A percentile compares a stretch with the other conserved stretches of the same genome.
Evolutionary conservation across 495 filamentous ascomycete species (phyloP).

Genomic region (Penicillium canescens): DNA sequence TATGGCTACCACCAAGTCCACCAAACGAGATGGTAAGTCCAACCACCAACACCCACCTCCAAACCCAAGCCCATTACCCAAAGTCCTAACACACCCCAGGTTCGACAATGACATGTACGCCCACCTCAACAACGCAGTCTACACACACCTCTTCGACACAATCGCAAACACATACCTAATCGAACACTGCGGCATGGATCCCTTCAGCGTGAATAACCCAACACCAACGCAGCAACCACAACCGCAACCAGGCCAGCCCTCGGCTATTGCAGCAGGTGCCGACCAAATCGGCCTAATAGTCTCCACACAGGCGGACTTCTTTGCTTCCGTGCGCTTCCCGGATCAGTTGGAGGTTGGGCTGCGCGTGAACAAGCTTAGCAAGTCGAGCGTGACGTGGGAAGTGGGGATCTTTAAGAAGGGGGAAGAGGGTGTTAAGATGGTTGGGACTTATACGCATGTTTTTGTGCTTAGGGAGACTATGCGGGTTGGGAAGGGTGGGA

Average conservation of each 20-base stretch:
- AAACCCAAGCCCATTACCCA: background rate
- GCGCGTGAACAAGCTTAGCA: conserved; percentile 79
- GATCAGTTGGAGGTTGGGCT: conserved; percentile 78
- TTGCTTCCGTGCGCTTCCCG: conserved; percentile 80
- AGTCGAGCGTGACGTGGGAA: conserved; percentile 90
- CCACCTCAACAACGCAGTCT: conserved; percentile 83
- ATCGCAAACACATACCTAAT: conserved; percentile 91
- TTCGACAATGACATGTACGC: conserved; percentile 96
- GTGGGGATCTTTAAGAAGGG: conserved; percentile 82
- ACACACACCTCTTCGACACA: conserved; percentile 81
- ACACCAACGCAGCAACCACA: conserved; percentile 10
- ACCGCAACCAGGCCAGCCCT: conserved; percentile 6
- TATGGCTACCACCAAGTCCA: conserved; percentile 82
- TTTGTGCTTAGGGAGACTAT: conserved; percentile 77
- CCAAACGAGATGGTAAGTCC: conserved; percentile 78
- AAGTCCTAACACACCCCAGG: conserved; percentile 43
- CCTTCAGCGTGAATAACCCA: conserved; percentile 50
- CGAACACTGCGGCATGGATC: conserved; percentile 71
- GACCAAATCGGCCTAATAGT: conserved; percentile 62
- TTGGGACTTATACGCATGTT: conserved; percentile 87
- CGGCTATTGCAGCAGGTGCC: conserved; percentile 9
- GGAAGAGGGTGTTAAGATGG: conserved; percentile 73
- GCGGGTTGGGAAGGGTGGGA: conserved; percentile 55
- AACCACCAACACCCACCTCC: background rate
- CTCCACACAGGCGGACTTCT: conserved; percentile 80